Conservation (phyloP, 352 stramenopile species). For the Peronospora destructor region DNA sequence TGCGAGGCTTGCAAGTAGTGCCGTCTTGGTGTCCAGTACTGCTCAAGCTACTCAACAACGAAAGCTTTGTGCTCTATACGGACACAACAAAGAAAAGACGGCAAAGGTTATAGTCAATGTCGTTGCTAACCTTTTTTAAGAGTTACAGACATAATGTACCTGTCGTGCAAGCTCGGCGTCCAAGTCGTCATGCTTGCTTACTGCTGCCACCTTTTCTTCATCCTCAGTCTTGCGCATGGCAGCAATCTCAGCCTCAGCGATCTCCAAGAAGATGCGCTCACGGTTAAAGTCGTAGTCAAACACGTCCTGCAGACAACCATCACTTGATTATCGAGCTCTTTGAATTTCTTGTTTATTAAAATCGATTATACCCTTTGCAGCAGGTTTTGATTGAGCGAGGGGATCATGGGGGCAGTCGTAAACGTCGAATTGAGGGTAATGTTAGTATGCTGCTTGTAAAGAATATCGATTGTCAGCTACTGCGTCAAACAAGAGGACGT, state of each 20-base stretch:
- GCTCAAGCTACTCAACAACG: constrained; percentile 31
- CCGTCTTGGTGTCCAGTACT: constrained; percentile 18
- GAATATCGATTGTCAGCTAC: background rate
- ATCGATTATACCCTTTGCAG: constrained; percentile 35
- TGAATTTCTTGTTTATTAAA: background rate
- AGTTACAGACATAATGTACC: constrained; percentile 13
- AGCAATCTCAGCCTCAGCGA: constrained; percentile 49
- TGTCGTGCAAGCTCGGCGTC: constrained; percentile 40
- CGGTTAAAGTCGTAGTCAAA: constrained; percentile 73
- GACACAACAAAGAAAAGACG: background rate
- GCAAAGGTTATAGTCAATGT: background rate
- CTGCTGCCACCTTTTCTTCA: constrained; percentile 13
- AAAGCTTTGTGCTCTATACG: constrained; percentile 33
- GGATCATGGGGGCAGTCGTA: constrained; percentile 32
- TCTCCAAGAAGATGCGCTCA: constrained; percentile 63
- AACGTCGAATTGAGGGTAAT: constrained; percentile 53
- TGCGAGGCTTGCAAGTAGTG: constrained; percentile 26
- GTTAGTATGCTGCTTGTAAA: constrained; percentile 33
- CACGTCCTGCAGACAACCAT: constrained; percentile 35
- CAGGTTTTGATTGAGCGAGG: constrained; percentile 51
- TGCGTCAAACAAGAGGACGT: too few relatives aligned
- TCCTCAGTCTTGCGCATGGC: constrained; percentile 39
- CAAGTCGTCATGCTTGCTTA: constrained; percentile 25
- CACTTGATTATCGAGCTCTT: background rate
- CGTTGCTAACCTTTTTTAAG: background rate